Evolutionary conservation across 306 rosid genomes (phyloP).

Genomic region (Sicyos baderoa): DNA sequence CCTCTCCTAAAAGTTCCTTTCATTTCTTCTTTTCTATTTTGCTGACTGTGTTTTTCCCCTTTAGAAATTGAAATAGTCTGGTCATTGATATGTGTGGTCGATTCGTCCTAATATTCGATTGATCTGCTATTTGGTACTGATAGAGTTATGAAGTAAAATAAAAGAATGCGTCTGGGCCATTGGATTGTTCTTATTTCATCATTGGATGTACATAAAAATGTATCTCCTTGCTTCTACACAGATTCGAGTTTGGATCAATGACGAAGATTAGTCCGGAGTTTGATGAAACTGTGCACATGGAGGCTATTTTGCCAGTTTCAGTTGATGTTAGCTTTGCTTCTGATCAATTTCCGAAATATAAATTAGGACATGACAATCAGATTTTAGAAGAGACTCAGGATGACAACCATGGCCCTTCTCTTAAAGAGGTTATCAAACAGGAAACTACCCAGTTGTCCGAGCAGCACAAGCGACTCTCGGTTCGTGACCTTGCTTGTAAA

Average conservation of each 20-base stretch:
- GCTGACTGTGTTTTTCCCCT: not conserved
- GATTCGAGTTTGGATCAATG: slow-evolving; percentile 31
- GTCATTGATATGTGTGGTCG: not conserved
- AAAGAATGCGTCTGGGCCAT: not conserved
- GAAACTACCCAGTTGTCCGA: slow-evolving; percentile 67
- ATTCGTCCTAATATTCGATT: not conserved
- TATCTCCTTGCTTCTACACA: not conserved
- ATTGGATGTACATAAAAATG: slow-evolving; percentile 1
- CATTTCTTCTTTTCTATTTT: not conserved
- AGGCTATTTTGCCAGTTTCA: slow-evolving; percentile 58
- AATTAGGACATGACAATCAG: slow-evolving; percentile 68
- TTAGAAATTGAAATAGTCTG: not conserved
- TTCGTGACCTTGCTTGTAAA: slow-evolving; percentile 94
- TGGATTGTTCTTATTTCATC: slow-evolving; percentile 16
- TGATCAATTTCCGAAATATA: slow-evolving; percentile 67
- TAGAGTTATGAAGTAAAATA: not conserved
- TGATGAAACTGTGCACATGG: slow-evolving; percentile 46
- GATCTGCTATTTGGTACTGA: slow-evolving; percentile 7
- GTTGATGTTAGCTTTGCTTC: slow-evolving; percentile 85
- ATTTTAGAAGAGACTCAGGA: slow-evolving; percentile 64
- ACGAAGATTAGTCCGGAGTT: slow-evolving; percentile 83
- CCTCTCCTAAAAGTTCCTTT: not conserved
- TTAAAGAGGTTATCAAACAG: slow-evolving; percentile 65
- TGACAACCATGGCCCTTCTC: slow-evolving; percentile 57
- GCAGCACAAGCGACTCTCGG: slow-evolving; percentile 92